These are phyloP conservation scores for Amoeboaphelidium protococcarum DNA, from an alignment of 371 early-diverging fungal genomes.

Conservation along the genomic window DNA sequence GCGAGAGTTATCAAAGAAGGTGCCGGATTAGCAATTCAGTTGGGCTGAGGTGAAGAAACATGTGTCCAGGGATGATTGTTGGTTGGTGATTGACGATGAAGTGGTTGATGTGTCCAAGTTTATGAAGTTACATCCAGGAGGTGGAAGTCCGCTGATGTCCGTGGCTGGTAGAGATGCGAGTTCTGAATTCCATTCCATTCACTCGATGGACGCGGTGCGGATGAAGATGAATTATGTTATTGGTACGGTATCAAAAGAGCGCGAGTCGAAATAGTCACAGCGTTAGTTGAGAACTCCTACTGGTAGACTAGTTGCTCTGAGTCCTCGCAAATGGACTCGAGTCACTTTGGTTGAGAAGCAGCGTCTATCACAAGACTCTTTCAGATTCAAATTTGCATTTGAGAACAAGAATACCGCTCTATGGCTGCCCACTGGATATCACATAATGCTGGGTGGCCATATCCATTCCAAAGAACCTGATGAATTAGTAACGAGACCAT, in stretches of 20 bases:
- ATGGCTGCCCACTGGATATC: conserved; percentile 1
- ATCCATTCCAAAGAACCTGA: not conserved
- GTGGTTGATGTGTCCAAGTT: not conserved
- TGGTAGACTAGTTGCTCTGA: not conserved
- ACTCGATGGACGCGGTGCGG: not conserved
- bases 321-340: not conserved
- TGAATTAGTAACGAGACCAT: not conserved
- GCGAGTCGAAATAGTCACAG: not conserved
- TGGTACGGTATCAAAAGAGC: no score
- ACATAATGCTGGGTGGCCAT: conserved; percentile 1
- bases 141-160: not conserved
- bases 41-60: not conserved
- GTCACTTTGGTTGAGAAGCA: not conserved
- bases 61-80: not conserved
- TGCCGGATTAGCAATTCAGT: not conserved
- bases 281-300: not conserved
- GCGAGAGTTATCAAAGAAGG: no score
- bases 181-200: not conserved
- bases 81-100: conserved; percentile 1
- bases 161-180: not conserved
- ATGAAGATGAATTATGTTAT: no score
- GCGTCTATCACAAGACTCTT: not conserved
- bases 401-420: not conserved
- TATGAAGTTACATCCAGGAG: not conserved
- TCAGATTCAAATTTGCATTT: not conserved